phyloP scores from a whole-genome alignment of 179 eudicot species.

The Vitellaria paradoxa region DNA sequence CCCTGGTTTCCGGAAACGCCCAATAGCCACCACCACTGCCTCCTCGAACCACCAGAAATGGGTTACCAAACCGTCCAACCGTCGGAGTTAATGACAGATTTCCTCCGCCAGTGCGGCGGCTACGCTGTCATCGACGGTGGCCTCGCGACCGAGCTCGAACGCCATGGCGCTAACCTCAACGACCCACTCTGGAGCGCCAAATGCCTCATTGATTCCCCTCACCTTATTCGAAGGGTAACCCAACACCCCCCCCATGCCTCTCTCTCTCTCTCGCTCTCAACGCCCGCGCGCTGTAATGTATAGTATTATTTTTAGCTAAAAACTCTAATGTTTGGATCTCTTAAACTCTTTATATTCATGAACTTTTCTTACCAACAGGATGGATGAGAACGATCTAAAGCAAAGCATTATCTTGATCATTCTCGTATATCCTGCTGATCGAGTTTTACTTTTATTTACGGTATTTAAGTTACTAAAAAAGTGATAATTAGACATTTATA shows the following conservation, averaged over 20 bases:
- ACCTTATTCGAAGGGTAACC: conserved; percentile 51
- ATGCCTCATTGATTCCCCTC: conserved; percentile 77
- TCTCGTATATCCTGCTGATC: too few species aligned
- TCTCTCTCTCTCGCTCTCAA: neutral
- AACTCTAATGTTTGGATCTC: neutral
- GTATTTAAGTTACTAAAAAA: too few species aligned
- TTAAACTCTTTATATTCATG: too few species aligned
- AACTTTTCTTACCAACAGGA: too few species aligned
- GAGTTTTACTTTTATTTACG: too few species aligned
- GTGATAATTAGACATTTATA: too few species aligned
- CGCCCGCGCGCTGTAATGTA: too few species aligned
- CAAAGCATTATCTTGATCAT: too few species aligned
- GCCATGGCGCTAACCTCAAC: conserved; percentile 84
- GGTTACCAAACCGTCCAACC: neutral
- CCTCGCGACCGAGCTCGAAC: conserved; percentile 88
- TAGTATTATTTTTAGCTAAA: neutral
- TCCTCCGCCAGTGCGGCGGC: conserved; percentile 68
- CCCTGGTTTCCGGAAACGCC: neutral
- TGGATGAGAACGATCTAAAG: too few species aligned
- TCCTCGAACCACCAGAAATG: neutral
- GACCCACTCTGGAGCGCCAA: conserved; percentile 98
- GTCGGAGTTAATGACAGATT: conserved; percentile 30
- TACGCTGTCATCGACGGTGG: conserved; percentile 88
- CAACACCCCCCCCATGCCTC: neutral
- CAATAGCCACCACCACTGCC: neutral